These are phyloP conservation scores for Lichtheimia ornata DNA, from an alignment of 371 early-diverging fungal genomes.

Conservation along the genomic window DNA sequence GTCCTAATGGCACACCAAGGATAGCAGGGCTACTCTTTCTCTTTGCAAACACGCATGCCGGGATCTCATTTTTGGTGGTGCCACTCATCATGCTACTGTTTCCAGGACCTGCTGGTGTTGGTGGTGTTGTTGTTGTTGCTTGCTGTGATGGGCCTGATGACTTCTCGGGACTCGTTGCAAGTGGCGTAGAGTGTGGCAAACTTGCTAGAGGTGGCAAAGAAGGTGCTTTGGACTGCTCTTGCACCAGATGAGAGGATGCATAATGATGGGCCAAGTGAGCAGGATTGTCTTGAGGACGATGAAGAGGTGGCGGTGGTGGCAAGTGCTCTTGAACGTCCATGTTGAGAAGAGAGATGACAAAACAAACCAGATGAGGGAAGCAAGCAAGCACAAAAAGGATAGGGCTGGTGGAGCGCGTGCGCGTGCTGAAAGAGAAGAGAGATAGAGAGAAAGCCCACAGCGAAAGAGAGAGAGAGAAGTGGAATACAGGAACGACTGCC, in stretches of 20 bases:
- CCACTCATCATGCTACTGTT: too few species aligned
- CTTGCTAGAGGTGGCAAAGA: too few species aligned
- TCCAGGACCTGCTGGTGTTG: too few species aligned
- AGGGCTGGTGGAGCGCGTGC: neutral
- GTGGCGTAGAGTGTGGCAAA: too few species aligned
- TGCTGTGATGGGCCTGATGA: too few species aligned
- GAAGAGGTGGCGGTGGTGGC: slow-evolving; percentile 9
- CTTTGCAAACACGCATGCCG: slow-evolving; percentile 26
- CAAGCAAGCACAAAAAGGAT: neutral
- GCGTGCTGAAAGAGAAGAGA: slow-evolving; percentile 1
- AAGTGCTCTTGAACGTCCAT: slow-evolving; percentile 20
- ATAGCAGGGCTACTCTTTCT: slow-evolving; percentile 51
- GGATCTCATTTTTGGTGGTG: neutral
- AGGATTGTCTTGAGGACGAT: too few species aligned
- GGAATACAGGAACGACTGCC: neutral
- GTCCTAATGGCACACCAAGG: slow-evolving; percentile 39
- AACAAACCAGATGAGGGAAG: slow-evolving; percentile 7
- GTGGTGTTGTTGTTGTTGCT: too few species aligned
- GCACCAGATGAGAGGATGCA: too few species aligned
- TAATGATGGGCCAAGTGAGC: too few species aligned
- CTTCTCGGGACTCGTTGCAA: too few species aligned
- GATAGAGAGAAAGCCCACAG: slow-evolving; percentile 7
- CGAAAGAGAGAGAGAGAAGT: slow-evolving; percentile 1
- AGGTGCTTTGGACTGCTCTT: too few species aligned
- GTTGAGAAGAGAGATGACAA: slow-evolving; percentile 4